Conservation (phyloP, 345 rosid species). For the Eucalyptus microcorys region DNA sequence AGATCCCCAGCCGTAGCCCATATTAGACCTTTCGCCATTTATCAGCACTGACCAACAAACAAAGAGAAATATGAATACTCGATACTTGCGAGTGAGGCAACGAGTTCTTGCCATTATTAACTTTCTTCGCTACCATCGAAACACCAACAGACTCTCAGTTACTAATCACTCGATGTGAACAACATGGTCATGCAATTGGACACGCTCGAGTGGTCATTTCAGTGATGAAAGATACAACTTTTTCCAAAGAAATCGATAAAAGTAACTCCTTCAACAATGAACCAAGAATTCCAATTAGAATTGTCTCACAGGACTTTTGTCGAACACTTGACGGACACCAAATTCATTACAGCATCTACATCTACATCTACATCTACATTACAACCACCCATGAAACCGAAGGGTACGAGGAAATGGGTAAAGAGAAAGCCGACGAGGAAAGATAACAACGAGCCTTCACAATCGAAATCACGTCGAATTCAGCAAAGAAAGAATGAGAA, state of each 20-base stretch:
- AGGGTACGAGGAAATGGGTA: not conserved
- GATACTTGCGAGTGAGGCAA: not conserved
- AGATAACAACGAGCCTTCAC: not conserved
- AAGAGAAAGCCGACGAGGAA: not conserved
- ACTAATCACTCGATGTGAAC: not conserved
- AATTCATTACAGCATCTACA: not conserved
- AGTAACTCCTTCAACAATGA: not conserved
- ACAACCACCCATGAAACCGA: not conserved
- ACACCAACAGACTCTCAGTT: not conserved
- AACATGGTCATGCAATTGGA: not conserved
- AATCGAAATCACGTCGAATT: not conserved
- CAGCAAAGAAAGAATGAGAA: not conserved
- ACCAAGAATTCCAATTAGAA: not conserved
- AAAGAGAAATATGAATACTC: not conserved
- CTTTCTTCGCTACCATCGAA: not conserved
- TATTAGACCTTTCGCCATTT: slow-evolving; percentile 16
- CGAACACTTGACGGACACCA: not conserved
- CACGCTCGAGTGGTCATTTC: not conserved
- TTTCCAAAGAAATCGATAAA: not conserved
- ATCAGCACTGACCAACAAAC: not conserved
- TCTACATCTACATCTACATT: too few relatives aligned
- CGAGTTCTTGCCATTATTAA: not conserved
- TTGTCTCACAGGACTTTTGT: not conserved
- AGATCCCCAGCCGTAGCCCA: slow-evolving; percentile 35
- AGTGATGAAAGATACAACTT: not conserved